phyloP scores from a whole-genome alignment of 768 basidiomycete species.

The Imleria badia region DNA sequence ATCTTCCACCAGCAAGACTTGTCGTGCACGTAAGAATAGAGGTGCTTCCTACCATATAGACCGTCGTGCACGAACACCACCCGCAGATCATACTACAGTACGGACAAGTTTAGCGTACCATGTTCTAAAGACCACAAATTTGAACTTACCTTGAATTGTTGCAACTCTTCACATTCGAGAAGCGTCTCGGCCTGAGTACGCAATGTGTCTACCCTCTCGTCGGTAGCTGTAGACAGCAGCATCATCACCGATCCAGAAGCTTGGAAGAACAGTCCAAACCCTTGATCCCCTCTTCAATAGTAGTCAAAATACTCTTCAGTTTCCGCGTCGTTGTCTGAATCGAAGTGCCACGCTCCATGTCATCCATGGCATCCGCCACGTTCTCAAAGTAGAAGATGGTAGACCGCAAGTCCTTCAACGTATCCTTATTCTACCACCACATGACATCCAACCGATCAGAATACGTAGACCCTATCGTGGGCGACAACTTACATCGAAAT shows the following conservation, averaged over 20 bases:
- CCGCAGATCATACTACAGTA: conserved; percentile 73
- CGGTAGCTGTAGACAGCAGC: conserved; percentile 44
- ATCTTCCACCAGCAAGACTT: conserved; percentile 80
- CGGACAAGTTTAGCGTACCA: background rate
- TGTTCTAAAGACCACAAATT: background rate
- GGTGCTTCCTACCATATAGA: conserved; percentile 70
- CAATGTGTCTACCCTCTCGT: conserved; percentile 46
- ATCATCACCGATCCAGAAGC: background rate
- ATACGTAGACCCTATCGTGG: background rate
- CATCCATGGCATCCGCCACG: conserved; percentile 50
- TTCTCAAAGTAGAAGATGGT: conserved; percentile 71
- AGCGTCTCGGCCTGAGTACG: conserved; percentile 44
- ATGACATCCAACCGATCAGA: background rate
- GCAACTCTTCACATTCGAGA: conserved; percentile 65
- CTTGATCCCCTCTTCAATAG: conserved; percentile 53
- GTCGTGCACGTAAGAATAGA: conserved; percentile 72
- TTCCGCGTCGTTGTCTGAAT: conserved; percentile 48
- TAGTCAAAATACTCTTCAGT: conserved; percentile 50
- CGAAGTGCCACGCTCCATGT: conserved; percentile 44
- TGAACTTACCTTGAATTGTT: conserved; percentile 51
- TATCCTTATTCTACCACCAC: conserved; percentile 54
- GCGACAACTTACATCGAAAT: conserved; percentile 50
- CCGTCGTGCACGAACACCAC: conserved; percentile 79
- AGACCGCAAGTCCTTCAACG: conserved; percentile 58
- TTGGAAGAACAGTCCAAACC: conserved; percentile 34